Percentiles rank a stretch among this genome's conserved stretches.
Conservation (phyloP, 352 stramenopile species). For the Globisporangium cylindrosporum region DNA sequence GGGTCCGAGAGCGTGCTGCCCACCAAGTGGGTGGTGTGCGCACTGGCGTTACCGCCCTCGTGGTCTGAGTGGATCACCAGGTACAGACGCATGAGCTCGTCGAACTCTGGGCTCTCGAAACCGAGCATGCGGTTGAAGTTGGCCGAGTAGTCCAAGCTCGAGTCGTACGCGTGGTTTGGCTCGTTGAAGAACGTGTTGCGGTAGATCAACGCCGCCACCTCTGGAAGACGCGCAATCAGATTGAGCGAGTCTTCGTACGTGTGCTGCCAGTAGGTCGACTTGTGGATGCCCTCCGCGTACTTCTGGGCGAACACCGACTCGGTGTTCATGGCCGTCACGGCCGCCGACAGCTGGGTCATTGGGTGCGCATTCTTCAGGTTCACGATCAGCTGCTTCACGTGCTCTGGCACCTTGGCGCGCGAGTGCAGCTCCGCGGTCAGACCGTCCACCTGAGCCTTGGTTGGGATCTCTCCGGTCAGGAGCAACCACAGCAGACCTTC, state of each 20-base stretch:
- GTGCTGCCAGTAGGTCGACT: slow-evolving; percentile 98
- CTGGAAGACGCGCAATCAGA: slow-evolving; percentile 95
- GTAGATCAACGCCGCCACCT: slow-evolving; percentile 98
- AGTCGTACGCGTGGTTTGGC: slow-evolving; percentile 90
- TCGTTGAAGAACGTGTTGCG: slow-evolving; percentile 98
- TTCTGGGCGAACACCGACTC: slow-evolving; percentile 96
- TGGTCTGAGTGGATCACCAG: slow-evolving; percentile 99
- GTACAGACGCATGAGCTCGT: slow-evolving; percentile 99
- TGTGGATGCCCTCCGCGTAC: slow-evolving; percentile 96
- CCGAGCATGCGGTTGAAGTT: slow-evolving; percentile 99
- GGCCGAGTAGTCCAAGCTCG: slow-evolving; percentile 96
- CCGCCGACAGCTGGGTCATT: slow-evolving; percentile 98
- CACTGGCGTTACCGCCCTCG: slow-evolving; percentile 98
- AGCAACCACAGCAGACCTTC: slow-evolving; percentile 98
- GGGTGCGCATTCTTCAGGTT: slow-evolving; percentile 97
- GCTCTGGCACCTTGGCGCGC: slow-evolving; percentile 92
- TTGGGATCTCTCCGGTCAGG: slow-evolving; percentile 96
- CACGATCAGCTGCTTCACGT: slow-evolving; percentile 95
- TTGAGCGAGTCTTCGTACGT: slow-evolving; percentile 98
- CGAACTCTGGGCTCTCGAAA: slow-evolving; percentile 95
- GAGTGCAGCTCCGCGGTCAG: slow-evolving; percentile 96
- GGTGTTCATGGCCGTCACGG: slow-evolving; percentile 93
- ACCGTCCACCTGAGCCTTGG: slow-evolving; percentile 93
- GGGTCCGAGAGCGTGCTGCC: slow-evolving; percentile 97
- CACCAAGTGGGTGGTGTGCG: slow-evolving; percentile 98